phyloP scores from a whole-genome alignment of 768 basidiomycete species.

The Mycena kentingensis region DNA sequence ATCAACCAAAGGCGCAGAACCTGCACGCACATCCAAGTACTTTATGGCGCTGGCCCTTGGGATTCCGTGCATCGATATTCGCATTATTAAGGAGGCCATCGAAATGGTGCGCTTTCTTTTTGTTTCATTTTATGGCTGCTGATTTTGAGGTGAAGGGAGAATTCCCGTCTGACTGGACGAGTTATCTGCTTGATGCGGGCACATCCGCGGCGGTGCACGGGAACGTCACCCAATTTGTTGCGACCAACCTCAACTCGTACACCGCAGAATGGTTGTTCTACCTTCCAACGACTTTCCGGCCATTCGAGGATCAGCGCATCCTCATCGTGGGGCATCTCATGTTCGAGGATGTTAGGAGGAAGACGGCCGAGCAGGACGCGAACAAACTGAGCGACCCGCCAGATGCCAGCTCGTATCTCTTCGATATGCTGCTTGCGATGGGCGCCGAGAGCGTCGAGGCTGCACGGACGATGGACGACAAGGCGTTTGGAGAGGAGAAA shows the following conservation, averaged over 20 bases:
- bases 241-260: conserved; percentile 42
- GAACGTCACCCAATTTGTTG: conserved; percentile 48
- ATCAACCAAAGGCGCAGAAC: conserved; percentile 50
- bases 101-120: conserved; percentile 30
- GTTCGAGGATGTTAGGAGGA: conserved; percentile 47
- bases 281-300: conserved; percentile 56
- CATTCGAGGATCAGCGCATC: conserved; percentile 56
- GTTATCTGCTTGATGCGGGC: conserved; percentile 64
- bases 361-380: conserved; percentile 31
- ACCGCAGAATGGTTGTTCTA: conserved; percentile 61
- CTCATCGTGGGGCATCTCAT: conserved; percentile 63
- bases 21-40: conserved; percentile 74
- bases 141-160: conserved; percentile 31
- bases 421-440: conserved; percentile 77
- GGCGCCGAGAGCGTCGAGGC: conserved; percentile 75
- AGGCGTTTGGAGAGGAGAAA: conserved; percentile 34
- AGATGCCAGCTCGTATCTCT: too few relatives aligned
- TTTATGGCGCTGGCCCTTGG: conserved; percentile 82
- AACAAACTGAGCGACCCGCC: conserved; percentile 12
- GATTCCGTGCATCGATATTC: conserved; percentile 72
- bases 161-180: conserved; percentile 56
- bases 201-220: conserved; percentile 39
- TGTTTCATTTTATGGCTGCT: neutral
- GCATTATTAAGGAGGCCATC: conserved; percentile 53
- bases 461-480: conserved; percentile 48